phyloP scores from a whole-genome alignment of 331 rosid genomes.

The Prunus yedoensis region DNA sequence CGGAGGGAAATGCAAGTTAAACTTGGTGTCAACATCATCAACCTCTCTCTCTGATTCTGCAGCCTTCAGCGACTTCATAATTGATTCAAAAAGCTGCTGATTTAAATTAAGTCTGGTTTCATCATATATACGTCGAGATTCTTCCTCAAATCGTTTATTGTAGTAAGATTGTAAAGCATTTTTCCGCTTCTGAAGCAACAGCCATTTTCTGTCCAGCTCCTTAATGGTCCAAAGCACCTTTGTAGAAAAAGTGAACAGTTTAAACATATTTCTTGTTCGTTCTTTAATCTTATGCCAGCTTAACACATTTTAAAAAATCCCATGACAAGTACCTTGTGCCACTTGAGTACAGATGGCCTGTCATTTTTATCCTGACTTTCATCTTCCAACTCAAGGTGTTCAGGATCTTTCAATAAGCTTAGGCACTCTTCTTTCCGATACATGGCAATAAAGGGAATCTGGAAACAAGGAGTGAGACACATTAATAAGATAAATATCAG shows the following conservation, averaged over 20 bases:
- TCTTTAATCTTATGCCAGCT: background rate
- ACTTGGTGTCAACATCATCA: constrained; percentile 96
- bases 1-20: constrained; percentile 91
- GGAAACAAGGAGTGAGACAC: constrained; percentile 18
- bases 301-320: background rate
- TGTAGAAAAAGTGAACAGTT: background rate
- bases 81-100: constrained; percentile 78
- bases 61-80: constrained; percentile 79
- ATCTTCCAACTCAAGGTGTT: constrained; percentile 47
- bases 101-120: constrained; percentile 71
- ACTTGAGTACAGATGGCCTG: constrained; percentile 63
- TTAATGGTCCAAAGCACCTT: constrained; percentile 94
- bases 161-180: constrained; percentile 78
- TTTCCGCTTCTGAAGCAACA: constrained; percentile 90
- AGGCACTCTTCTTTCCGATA: constrained; percentile 89
- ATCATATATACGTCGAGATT: constrained; percentile 73
- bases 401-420: constrained; percentile 77
- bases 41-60: constrained; percentile 97
- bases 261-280: background rate
- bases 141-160: constrained; percentile 80
- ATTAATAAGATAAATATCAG: constrained; percentile 23
- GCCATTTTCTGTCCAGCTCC: constrained; percentile 92
- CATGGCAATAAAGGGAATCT: constrained; percentile 92
- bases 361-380: constrained; percentile 59
- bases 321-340: constrained; percentile 76